Base-by-base conservation (phyloP, 2,329 filamentous ascomycete genomes). In the Penicillium sp. region DNA sequence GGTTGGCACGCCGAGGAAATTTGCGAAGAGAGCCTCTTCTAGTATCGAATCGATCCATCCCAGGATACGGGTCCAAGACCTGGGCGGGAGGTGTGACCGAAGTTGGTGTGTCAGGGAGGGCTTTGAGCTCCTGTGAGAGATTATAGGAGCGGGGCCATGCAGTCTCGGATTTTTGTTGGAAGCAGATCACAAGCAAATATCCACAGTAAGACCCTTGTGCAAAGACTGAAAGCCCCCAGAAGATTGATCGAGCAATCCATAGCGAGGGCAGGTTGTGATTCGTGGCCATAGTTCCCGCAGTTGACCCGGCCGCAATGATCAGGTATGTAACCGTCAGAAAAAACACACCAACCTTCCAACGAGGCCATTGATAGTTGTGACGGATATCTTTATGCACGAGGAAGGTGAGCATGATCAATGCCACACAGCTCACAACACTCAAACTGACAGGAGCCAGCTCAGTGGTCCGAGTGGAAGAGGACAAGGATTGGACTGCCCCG, bases 211-310 rank as follows among this genome's bases (percentile, higher is more conserved):
- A 47, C 14, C 69, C 67, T 51, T 76, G 68, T 3, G 56, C 49
- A 11, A 75, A 65, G 10, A 74, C 59, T 2, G 73, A 73, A 3
- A 72, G 50, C 3, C 65, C 64, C 71, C 72, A 75, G 37, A 73
- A 58, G 10, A 72, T 67, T 53, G 76, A 74, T 43, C 78, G 74
- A 21, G 69, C 69, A 31, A 73, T 64, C 39, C 77, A 65, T 16
- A 70, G 49, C 1, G 61, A 44, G n/a, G 33, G 46, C 39, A 47
- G 63, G 49, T 9, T 54, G 14, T 57, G 21, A 48, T 63, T 65
- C 54, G 58, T 65, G 39, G 65, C 62, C 52, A 71, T 68, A 26
- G 61, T 64, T 14, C 68, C 74, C 22, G 71, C 71, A 27, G 62
- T 66, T 22, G 63, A 57, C 0, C 58, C 66, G 8, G 67, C 64